Base-by-base conservation (phyloP, 306 rosid species). In the Abrus pulchellus region DNA sequence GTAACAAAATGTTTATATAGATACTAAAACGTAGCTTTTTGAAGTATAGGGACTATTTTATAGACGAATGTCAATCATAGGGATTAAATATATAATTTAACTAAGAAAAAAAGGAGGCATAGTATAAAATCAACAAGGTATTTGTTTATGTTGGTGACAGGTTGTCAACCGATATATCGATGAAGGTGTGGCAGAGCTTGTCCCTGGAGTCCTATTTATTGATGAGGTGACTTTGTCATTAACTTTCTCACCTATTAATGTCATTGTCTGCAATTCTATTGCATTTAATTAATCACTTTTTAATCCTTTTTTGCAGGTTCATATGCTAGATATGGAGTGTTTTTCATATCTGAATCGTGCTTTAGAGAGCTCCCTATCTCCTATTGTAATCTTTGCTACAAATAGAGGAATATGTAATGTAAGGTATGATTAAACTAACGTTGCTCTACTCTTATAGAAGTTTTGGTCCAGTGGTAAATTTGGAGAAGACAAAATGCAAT, bases 151-250 rank as follows among this genome's bases (percentile, higher is more conserved):
- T 76, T 74, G 67, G 65, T 80, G 79, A 60, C 88, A 95, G 99
- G 99, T 95, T 77, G 99, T 95, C 32, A 90, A 95, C 82, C 89
- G 96, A 9, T 95, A 93, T 69, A 95, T 95, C 63, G 98, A 95
- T 78, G 99, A 93, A 85, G 99, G 99, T 80, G 90, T 93, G 55
- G 99, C 99, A 6, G 99, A 95, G 86, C 99, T 95, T 83, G 99
- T 95, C 33, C 99, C 97, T n/a, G 99, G 99, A 72, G 99, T 95
- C 88, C 89, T 95, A 7, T 91, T 91, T 80, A 84, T 91, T 65
- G 95, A 91, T 78, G 95, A 89, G 95, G 95, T 91, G 70, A 52
- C 66, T 52, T 76, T 9, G 11, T 60, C 43, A 9, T 62, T 69
- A 9, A 40, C 6, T 53, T 43, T 33, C 66, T 80, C 36, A 36